Conservation (phyloP, 1,284 basidiomycete genomes). For the Paramarasmius palmivorus region DNA sequence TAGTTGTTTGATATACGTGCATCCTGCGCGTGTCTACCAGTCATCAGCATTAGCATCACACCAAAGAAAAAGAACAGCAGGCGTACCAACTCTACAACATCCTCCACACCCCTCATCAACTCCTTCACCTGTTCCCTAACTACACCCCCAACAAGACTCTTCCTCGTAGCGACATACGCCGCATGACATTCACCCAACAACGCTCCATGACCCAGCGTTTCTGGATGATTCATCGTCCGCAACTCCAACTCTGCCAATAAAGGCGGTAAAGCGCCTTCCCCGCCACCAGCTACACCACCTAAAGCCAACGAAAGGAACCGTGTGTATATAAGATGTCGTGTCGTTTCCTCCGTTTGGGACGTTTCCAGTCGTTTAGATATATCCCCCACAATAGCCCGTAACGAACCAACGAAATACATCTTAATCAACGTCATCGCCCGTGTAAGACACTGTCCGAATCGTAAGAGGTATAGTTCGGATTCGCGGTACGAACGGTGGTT, state of each 20-base stretch:
- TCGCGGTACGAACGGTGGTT: conserved; percentile 88
- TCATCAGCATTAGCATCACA: conserved; percentile 4
- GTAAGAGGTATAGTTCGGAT: conserved; percentile 86
- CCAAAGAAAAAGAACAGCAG: neutral
- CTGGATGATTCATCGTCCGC: conserved; percentile 68
- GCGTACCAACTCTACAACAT: conserved; percentile 83
- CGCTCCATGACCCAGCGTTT: conserved; percentile 75
- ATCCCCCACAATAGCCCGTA: conserved; percentile 75
- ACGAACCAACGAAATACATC: conserved; percentile 87
- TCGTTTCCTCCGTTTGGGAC: conserved; percentile 73
- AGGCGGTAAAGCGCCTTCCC: conserved; percentile 48
- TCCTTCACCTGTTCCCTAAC: conserved; percentile 81
- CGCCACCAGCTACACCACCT: neutral
- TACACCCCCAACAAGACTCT: conserved; percentile 65
- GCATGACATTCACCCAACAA: conserved; percentile 83
- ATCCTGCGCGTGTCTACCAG: conserved; percentile 80
- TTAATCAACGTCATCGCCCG: conserved; percentile 95
- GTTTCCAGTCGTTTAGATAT: conserved; percentile 75
- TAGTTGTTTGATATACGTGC: conserved; percentile 86
- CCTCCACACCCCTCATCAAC: conserved; percentile 80
- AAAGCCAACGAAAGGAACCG: conserved; percentile 77
- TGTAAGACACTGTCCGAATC: conserved; percentile 95
- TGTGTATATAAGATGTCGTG: conserved; percentile 80
- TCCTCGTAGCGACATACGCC: conserved; percentile 78
- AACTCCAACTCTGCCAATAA: conserved; percentile 84